Conservation (phyloP, 2,329 filamentous ascomycete genomes). For the Harringtonia aguacate region DNA sequence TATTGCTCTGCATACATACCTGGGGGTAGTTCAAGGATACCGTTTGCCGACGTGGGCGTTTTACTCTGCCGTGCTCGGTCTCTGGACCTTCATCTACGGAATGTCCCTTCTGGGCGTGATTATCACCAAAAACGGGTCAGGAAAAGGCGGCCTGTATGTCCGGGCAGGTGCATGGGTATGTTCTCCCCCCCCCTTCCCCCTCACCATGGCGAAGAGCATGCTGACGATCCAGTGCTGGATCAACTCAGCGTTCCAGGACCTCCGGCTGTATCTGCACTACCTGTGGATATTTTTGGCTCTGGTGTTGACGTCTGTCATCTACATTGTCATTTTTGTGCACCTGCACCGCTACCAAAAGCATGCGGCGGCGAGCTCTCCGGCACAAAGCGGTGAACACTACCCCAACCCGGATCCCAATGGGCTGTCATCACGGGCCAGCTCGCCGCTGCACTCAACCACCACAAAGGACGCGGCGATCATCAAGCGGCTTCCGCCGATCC, state of each 20-base stretch:
- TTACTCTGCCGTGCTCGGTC: slow-evolving; percentile 30
- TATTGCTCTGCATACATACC: slow-evolving; percentile 57
- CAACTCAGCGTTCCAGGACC: slow-evolving; percentile 36
- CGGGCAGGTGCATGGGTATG: slow-evolving; percentile 52
- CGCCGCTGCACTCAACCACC: slow-evolving; percentile 15
- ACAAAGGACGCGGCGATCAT: slow-evolving; percentile 10
- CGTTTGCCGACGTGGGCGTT: slow-evolving; percentile 39
- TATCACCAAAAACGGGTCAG: slow-evolving; percentile 29
- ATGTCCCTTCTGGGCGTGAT: slow-evolving; percentile 42
- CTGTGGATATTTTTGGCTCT: slow-evolving; percentile 47
- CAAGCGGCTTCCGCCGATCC: slow-evolving; percentile 17
- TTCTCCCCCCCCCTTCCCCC: slow-evolving; percentile 1
- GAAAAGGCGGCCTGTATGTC: slow-evolving; percentile 43
- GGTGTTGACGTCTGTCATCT: slow-evolving; percentile 25
- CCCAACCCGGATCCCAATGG: slow-evolving; percentile 14
- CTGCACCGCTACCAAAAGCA: slow-evolving; percentile 21
- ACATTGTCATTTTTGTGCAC: slow-evolving; percentile 28
- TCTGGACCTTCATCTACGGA: slow-evolving; percentile 51
- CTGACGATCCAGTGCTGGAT: slow-evolving; percentile 47
- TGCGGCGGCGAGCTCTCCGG: slow-evolving; percentile 2
- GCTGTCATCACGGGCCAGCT: slow-evolving; percentile 6
- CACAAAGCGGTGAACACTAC: slow-evolving; percentile 10
- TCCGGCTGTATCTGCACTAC: slow-evolving; percentile 53
- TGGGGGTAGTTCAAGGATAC: slow-evolving; percentile 47
- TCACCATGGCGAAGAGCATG: slow-evolving; percentile 2